Evolutionary conservation across 2,329 filamentous ascomycete genomes (phyloP), one percentile per base, ranked within the genome.

Genomic region (Canariomyces notabilis): DNA sequence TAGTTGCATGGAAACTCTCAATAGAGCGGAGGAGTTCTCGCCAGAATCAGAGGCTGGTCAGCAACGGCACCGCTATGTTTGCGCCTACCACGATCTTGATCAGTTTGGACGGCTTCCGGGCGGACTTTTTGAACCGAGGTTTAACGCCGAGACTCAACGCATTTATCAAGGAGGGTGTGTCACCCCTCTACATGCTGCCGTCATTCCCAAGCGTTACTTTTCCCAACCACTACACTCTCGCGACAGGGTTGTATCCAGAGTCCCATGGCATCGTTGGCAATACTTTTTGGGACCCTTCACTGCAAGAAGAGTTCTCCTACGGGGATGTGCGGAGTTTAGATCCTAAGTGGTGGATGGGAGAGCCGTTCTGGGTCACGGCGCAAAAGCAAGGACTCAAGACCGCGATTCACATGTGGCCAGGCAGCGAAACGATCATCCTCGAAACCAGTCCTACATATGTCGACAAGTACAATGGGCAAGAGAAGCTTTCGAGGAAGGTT

Each of bases 391-490:
- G 85, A 5, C 73, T 94, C 23, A 79, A 80, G 46, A 82, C 83
- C 22, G 93, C 89, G 1, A 82, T 98, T 20, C 93, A 98, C 64
- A 98, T 98, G 93, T 98, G 93, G 93, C 93, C 93, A 1, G 93
- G 93, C 2, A 94, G 87, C 35, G 93, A 98, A 68, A 90, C 90
- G 5, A 83, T 89, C 63, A 85, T 95, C 50, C 74, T 80, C 11
- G 73, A 76, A n/a, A 72, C 83, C 15, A 82, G 90, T 52, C 88
- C 90, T 2, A 83, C 80, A 8, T 88, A 88, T 59, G 65, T 97
- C 39, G 93, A 97, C 68, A 84, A 82, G 58, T 98, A 79, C 69
- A 91, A 95, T 56, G 83, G 80, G 7, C 77, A 83, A 0, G 90
- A 96, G 67, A 63, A 72, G 23, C 74, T 98, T 2, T 64, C 78